Conservation (phyloP, 176 grass and related monocot genomes). For the Paspalum notatum region DNA sequence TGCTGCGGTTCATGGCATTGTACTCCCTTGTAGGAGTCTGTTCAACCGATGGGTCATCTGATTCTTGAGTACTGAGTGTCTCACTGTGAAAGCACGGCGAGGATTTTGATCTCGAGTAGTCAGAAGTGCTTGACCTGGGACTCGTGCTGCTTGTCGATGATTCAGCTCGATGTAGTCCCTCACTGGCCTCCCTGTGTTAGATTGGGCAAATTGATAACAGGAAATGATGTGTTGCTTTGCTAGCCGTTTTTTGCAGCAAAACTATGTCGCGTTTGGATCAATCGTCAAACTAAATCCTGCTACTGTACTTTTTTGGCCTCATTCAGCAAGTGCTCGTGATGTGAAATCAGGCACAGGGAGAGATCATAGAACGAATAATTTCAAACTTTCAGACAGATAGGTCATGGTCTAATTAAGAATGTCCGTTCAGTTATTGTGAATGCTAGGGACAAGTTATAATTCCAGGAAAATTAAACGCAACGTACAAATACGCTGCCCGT, state of each 20-base stretch:
- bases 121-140: constrained; percentile 36
- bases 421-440: neutral
- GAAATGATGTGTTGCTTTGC: neutral
- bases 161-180: constrained; percentile 36
- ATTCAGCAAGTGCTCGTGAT: neutral
- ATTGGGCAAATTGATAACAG: neutral
- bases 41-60: neutral
- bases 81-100: neutral
- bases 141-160: constrained; percentile 51
- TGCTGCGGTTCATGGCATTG: neutral
- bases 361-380: neutral
- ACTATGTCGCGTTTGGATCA: neutral
- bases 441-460: neutral
- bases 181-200: constrained; percentile 45
- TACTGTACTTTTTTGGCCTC: neutral
- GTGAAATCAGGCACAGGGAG: neutral
- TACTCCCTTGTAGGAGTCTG: constrained; percentile 2
- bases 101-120: constrained; percentile 39
- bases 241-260: neutral
- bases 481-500: neutral
- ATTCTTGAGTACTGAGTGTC: constrained; percentile 29
- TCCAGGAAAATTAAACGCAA: neutral
- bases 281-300: neutral
- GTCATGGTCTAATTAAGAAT: neutral
- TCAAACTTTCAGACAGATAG: constrained; percentile 4